These are phyloP conservation scores for Psilocybe subaeruginosa DNA, from an alignment of 768 basidiomycete species.

Conservation along the genomic window DNA sequence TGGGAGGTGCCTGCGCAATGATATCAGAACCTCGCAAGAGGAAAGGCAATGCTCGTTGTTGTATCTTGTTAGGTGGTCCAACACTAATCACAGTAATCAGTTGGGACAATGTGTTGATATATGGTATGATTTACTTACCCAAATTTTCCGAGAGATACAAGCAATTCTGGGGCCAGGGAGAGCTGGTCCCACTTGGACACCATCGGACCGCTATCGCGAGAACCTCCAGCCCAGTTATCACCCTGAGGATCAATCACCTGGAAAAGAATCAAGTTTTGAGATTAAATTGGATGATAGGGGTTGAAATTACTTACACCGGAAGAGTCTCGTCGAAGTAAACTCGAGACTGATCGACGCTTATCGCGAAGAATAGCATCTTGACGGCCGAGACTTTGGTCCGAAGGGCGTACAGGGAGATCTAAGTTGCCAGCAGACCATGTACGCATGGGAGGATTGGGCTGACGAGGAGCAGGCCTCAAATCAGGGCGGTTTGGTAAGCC, in stretches of 20 bases:
- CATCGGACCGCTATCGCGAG: slow-evolving; percentile 77
- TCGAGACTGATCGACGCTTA: slow-evolving; percentile 77
- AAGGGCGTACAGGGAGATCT: slow-evolving; percentile 67
- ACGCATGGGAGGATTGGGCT: slow-evolving; percentile 72
- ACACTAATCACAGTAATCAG: slow-evolving; percentile 51
- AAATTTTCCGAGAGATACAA: slow-evolving; percentile 89
- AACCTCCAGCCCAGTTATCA: slow-evolving; percentile 54
- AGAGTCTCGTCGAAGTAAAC: slow-evolving; percentile 75
- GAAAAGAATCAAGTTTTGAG: not conserved
- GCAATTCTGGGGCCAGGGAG: slow-evolving; percentile 80
- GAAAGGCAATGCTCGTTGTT: slow-evolving; percentile 95
- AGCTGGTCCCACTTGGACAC: slow-evolving; percentile 98
- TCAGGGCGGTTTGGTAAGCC: slow-evolving; percentile 70
- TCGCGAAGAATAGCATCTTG: slow-evolving; percentile 52
- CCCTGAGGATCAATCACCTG: slow-evolving; percentile 61
- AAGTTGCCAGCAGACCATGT: slow-evolving; percentile 87
- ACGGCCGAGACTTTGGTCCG: slow-evolving; percentile 46
- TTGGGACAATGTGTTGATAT: slow-evolving; percentile 8
- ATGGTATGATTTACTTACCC: slow-evolving; percentile 60
- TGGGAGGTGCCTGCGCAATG: slow-evolving; percentile 98
- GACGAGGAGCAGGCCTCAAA: slow-evolving; percentile 58
- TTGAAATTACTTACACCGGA: slow-evolving; percentile 57
- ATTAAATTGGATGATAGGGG: not conserved
- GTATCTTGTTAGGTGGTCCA: slow-evolving; percentile 98
- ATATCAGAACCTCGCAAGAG: slow-evolving; percentile 93